Base-by-base conservation (phyloP, 179 eudicot species). In the Amaranthus tricolor region DNA sequence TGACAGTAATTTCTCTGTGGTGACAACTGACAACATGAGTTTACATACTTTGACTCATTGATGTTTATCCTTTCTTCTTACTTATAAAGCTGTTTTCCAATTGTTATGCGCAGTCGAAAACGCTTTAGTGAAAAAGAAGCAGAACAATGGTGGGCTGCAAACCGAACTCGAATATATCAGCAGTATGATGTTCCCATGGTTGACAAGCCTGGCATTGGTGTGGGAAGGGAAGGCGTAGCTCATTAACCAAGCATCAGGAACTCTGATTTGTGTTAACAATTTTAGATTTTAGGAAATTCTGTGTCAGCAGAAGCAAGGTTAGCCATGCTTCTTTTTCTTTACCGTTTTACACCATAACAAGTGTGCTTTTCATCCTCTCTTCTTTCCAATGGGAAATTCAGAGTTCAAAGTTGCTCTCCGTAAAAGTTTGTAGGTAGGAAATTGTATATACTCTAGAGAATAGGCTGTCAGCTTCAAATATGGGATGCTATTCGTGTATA, bases 121-220 rank as follows among this genome's bases (percentile, higher is more conserved):
- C 84, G 80, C 59, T 89, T 89, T 72, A 89, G 88, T 51, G 89
- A 84, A 63, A 86, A 85, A 79, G 90, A 91, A 85, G 96, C 96
- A 21, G 88, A 85, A 76, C 81, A 76, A 47, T 91, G 96, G 96
- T 91, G 96, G 96, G 88, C 87, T 14, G 86, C 84, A 48, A 87
- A 91, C 73, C 80, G 88, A 78, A 81, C 61, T 62, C 77, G 79
- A 50, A 88, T 91, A 65, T 89, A 86, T 61, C 82, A 84, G 61
- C 80, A 80, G 78, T 89, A 87, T 64, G 76, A 84, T 64, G 81
- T 81, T 62, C 84, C 82, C 60, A 78, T 81, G 81, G 66, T 21
- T 62, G 84, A 81, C 64, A 84, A 81, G 73, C 50, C 80, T n/a
- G 72, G 82, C 15, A 72, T 76, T 51, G 77, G 78, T 66, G 11